Percentiles rank a stretch among this genome's conserved stretches.
phyloP scores from a whole-genome alignment of 495 filamentous ascomycete genomes.

The Xylaria curta region DNA sequence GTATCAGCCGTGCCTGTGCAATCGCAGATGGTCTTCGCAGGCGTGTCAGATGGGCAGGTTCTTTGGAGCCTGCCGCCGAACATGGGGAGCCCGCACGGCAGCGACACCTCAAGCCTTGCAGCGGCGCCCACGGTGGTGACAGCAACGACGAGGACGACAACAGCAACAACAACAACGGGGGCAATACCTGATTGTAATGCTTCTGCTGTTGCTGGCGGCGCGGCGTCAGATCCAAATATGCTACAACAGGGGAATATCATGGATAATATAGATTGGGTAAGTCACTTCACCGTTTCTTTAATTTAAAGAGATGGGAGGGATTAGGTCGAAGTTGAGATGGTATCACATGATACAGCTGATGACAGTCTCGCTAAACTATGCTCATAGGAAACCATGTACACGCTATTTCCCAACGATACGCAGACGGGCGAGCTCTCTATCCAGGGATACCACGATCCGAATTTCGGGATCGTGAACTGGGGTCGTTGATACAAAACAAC shows the following conservation, averaged over 20 bases:
- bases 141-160: neutral
- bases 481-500: slow-evolving; percentile 19
- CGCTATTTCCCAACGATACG: slow-evolving; percentile 45
- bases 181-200: too few species aligned
- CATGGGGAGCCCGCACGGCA: slow-evolving; percentile 31
- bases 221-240: neutral
- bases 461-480: slow-evolving; percentile 36
- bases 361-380: neutral
- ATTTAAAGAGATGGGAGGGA: neutral
- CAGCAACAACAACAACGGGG: neutral
- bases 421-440: slow-evolving; percentile 46
- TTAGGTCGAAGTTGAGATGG: neutral
- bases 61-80: slow-evolving; percentile 52
- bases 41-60: slow-evolving; percentile 53
- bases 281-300: slow-evolving; percentile 18
- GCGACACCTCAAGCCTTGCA: slow-evolving; percentile 37
- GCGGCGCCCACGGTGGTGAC: neutral
- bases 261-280: slow-evolving; percentile 47
- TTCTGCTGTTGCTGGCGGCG: neutral
- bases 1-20: slow-evolving; percentile 28
- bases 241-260: slow-evolving; percentile 36
- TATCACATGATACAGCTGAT: neutral
- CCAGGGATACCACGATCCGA: slow-evolving; percentile 42
- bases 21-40: slow-evolving; percentile 32
- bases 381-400: slow-evolving; percentile 41